Evolutionary conservation across 768 basidiomycete species (phyloP), one percentile per base, ranked within the genome.

Genomic region (Tricholoma terreum): DNA sequence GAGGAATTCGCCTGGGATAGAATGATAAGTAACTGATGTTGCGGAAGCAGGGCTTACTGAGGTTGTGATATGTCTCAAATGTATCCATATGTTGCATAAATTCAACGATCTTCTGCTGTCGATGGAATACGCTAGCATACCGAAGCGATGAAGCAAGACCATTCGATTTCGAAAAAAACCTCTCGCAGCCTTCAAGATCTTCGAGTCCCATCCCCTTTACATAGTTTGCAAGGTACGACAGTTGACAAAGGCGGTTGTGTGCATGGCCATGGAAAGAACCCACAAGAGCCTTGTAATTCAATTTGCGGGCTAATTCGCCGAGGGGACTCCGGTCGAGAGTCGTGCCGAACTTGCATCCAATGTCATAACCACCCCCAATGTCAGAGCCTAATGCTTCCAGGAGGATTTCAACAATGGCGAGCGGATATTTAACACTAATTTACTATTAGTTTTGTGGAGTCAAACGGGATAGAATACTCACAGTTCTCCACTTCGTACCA

Each of bases 101-200:
- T 34, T 67, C 65, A 12, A 65, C 59, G 30, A 69, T 69, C 15
- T 58, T 53, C 52, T 69, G 70, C 3, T 63, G 53, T 0, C 62
- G 59, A 42, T 69, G 67, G 50, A 69, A 70, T 7, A 34, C 30
- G 2, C 58, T 58, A 1, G 60, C 61, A 1, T 63, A 43, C 1
- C 65, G 62, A 6, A 61, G 57, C 19, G 54, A 57, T 0, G 60
- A 14, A 6, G 71, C 69, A 1, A 71, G 63, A 9, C 57, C 50
- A 31, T 72, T 72, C 1, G 67, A 72, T 35, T 60, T 59, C 1
- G 61, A 60, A 50, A 71, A n/a, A n/a, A n/a, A n/a, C n/a, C n/a
- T 60, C 4, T 61, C 56, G 27, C 68, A 69, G 3, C 58, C 50
- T 0, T 67, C 61, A 50, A 63, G 67, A n/a, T n/a, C n/a, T n/a